phyloP scores from a whole-genome alignment of 176 grass and related monocot genomes.

The Hordeum marinum region DNA sequence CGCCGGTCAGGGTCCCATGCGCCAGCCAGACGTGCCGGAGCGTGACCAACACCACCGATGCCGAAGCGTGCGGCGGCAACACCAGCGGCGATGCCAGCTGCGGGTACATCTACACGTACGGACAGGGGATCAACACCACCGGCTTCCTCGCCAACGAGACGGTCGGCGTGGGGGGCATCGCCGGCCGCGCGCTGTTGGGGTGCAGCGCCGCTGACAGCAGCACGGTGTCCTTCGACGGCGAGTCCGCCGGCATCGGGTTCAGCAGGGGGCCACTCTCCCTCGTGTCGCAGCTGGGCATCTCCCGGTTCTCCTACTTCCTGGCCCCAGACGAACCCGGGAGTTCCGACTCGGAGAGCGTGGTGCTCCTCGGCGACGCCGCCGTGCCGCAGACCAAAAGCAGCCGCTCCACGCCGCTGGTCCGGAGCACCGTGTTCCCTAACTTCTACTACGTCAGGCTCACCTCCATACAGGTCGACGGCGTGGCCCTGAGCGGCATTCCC shows the following conservation, averaged over 20 bases:
- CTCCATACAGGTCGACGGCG: not conserved
- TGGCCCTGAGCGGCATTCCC: not conserved
- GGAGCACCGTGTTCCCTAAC: not conserved
- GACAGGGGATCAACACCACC: too few relatives aligned
- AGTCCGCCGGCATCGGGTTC: not conserved
- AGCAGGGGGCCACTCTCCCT: not conserved
- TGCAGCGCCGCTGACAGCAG: not conserved
- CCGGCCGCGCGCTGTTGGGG: not conserved
- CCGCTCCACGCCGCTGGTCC: not conserved
- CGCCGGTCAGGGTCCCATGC: too few relatives aligned
- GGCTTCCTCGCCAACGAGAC: too few relatives aligned
- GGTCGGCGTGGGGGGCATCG: not conserved
- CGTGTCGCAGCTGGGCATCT: not conserved
- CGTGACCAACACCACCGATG: not conserved
- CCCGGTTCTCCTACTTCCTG: constrained; percentile 14
- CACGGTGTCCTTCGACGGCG: not conserved
- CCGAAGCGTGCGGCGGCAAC: too few relatives aligned
- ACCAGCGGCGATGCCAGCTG: too few relatives aligned
- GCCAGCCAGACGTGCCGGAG: too few relatives aligned
- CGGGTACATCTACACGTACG: too few relatives aligned
- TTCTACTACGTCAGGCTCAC: not conserved
- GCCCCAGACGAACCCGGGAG: not conserved
- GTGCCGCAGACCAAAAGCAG: not conserved
- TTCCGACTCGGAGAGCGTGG: not conserved
- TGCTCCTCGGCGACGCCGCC: not conserved